Evolutionary conservation across 2,329 filamentous ascomycete species (phyloP).

Genomic region (Aspergillus luchuensis): DNA sequence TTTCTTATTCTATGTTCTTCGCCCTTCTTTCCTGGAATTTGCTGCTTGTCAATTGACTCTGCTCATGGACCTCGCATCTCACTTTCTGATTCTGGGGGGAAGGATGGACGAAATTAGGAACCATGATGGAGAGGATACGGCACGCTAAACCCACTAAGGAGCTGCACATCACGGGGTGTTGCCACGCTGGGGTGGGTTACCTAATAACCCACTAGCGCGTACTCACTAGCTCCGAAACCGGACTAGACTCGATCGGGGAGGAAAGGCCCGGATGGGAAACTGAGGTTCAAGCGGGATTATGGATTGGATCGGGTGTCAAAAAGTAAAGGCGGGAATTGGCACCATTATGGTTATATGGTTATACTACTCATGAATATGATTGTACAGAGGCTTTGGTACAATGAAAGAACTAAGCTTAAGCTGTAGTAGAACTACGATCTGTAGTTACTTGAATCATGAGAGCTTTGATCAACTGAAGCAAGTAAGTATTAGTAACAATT

Average conservation of each 20-base stretch:
- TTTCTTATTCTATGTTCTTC: neutral
- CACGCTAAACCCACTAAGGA: neutral
- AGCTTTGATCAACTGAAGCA: too few species aligned
- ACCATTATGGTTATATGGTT: too few species aligned
- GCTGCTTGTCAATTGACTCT: neutral
- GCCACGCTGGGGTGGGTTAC: constrained; percentile 7
- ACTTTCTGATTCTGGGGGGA: neutral
- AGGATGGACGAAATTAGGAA: too few species aligned
- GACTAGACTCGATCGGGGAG: neutral
- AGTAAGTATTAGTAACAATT: too few species aligned
- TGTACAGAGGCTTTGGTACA: too few species aligned
- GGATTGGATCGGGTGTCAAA: neutral
- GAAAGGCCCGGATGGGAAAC: too few species aligned
- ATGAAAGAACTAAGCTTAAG: too few species aligned
- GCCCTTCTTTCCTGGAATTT: neutral
- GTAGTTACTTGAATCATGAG: too few species aligned
- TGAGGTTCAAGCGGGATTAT: neutral
- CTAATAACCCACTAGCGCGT: neutral
- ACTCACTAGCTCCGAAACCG: neutral
- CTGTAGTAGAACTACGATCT: too few species aligned
- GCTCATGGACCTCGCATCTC: neutral
- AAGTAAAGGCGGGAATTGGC: neutral
- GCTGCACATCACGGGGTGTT: neutral
- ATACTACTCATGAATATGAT: too few species aligned
- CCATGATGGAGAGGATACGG: neutral